Conservation (phyloP, 495 filamentous ascomycete genomes). For the Talaromyces nanjingensis region DNA sequence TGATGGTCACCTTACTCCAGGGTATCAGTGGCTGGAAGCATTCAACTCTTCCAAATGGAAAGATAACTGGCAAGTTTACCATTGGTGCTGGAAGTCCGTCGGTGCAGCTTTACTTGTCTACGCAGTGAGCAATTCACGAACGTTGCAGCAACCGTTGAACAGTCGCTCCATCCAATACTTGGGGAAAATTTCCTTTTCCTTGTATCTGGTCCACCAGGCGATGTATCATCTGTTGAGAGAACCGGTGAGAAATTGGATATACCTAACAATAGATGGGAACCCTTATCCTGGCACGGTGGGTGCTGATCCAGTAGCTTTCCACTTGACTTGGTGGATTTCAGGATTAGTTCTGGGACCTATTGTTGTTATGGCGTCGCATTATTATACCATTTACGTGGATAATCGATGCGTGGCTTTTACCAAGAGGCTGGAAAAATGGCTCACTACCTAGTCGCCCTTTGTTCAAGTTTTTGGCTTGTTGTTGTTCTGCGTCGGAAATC, state of each 20-base stretch:
- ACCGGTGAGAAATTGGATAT: constrained; percentile 9
- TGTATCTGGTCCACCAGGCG: constrained; percentile 18
- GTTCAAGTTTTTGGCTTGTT: background rate
- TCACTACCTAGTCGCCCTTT: constrained; percentile 10
- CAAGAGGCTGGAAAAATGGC: constrained; percentile 16
- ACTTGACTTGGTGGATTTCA: constrained; percentile 29
- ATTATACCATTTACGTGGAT: constrained; percentile 42
- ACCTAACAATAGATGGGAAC: constrained; percentile 17
- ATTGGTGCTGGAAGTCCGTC: constrained; percentile 18
- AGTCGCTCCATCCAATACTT: constrained; percentile 10
- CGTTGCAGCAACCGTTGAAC: constrained; percentile 12
- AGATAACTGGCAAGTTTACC: constrained; percentile 16
- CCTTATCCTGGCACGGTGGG: constrained; percentile 21
- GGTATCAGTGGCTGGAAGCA: constrained; percentile 16
- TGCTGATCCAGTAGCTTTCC: constrained; percentile 28
- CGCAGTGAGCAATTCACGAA: constrained; percentile 16
- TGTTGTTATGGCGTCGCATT: constrained; percentile 35
- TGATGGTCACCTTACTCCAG: constrained; percentile 17
- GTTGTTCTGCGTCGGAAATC: background rate
- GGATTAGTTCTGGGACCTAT: constrained; percentile 29
- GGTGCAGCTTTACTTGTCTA: constrained; percentile 18
- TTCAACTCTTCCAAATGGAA: constrained; percentile 18
- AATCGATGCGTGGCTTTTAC: constrained; percentile 19
- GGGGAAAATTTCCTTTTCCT: constrained; percentile 25
- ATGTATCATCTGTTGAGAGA: constrained; percentile 17